Evolutionary conservation across 2,329 filamentous ascomycete species (phyloP).

Genomic region (Phialemoniopsis sp.): DNA sequence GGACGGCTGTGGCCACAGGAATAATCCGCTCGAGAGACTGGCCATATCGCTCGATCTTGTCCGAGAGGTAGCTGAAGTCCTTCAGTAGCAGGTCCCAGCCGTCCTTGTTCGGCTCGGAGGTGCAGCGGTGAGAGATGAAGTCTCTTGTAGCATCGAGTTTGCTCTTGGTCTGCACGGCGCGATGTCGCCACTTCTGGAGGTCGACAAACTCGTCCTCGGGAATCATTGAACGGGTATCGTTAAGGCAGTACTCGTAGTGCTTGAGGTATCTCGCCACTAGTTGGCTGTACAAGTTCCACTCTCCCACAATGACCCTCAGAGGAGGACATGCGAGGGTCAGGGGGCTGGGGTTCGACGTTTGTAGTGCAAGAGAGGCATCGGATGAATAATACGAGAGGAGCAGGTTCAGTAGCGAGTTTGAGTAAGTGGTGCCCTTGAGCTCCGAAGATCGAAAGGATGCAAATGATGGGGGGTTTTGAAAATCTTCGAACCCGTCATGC

Average conservation of each 20-base stretch:
- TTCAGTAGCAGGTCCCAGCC: constrained; percentile 6
- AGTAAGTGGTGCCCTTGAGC: background rate
- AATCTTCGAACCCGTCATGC: constrained; percentile 7
- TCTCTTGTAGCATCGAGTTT: constrained; percentile 8
- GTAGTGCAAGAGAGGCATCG: constrained; percentile 2
- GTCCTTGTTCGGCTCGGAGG: constrained; percentile 5
- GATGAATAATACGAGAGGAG: constrained; percentile 4
- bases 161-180: constrained; percentile 9
- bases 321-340: constrained; percentile 11
- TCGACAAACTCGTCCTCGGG: constrained; percentile 12
- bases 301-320: constrained; percentile 9
- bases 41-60: constrained; percentile 7
- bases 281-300: constrained; percentile 12
- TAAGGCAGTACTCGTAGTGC: constrained; percentile 12
- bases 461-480: constrained; percentile 1
- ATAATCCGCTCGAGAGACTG: constrained; percentile 11
- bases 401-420: constrained; percentile 2
- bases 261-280: constrained; percentile 12
- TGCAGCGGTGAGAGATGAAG: constrained; percentile 9
- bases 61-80: constrained; percentile 6
- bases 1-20: constrained; percentile 11
- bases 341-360: constrained; percentile 3
- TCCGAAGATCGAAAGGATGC: constrained; percentile 3
- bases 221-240: constrained; percentile 5
- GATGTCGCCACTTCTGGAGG: constrained; percentile 13